Percentiles rank a stretch among this genome's conserved stretches.
These are phyloP conservation scores for Naganishia onofrii DNA, from an alignment of 768 basidiomycete species.

Conservation along the genomic window DNA sequence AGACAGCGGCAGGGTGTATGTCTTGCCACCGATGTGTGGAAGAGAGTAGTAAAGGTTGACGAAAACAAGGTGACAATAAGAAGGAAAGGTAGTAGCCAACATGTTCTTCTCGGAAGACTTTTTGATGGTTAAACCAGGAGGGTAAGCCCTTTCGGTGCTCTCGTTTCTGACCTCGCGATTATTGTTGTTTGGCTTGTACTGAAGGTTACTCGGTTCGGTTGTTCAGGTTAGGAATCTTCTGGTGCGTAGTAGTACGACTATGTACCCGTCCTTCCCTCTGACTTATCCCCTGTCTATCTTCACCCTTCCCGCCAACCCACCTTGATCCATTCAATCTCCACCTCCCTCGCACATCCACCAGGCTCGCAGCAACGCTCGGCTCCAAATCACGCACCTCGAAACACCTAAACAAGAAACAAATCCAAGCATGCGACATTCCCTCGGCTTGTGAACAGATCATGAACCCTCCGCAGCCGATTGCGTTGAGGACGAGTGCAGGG, in stretches of 20 bases:
- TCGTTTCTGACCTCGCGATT: neutral
- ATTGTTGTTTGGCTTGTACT: neutral
- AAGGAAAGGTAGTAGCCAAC: neutral
- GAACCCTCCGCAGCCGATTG: conserved; percentile 20
- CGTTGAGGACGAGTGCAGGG: conserved; percentile 31
- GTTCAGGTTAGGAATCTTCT: conserved; percentile 16
- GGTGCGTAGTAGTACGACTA: conserved; percentile 10
- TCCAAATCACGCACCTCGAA: conserved; percentile 6
- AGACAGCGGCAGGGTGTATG: no score
- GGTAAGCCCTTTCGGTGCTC: neutral
- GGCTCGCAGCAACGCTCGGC: conserved; percentile 34
- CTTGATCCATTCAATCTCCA: no score
- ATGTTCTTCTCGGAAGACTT: conserved; percentile 24
- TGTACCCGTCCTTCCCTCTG: no score
- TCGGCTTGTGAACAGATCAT: conserved; percentile 30
- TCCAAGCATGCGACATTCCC: conserved; percentile 24
- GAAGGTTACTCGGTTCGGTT: neutral
- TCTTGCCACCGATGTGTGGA: no score
- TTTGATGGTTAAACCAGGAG: conserved; percentile 17
- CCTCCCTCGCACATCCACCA: neutral
- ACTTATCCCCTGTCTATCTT: no score
- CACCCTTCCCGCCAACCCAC: no score
- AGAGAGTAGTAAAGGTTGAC: no score
- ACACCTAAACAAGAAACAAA: conserved; percentile 21
- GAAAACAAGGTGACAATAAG: no score